Percentiles rank a stretch among this genome's conserved stretches.
Conservation (phyloP, 23 red algal genomes). For the Gracilaria caudata region DNA sequence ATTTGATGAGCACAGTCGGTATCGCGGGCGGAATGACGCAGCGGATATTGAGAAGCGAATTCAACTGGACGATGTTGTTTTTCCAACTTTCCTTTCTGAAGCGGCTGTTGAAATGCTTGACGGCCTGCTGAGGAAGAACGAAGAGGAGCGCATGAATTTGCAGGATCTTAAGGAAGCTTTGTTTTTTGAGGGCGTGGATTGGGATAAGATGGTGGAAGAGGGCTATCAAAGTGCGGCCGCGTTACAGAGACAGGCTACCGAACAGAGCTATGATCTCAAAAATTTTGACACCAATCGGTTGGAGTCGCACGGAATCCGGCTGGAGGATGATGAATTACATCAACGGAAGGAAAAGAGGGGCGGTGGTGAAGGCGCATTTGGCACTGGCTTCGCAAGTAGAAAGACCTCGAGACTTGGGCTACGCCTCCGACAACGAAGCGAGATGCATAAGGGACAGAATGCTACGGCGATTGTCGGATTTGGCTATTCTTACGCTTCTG, state of each 20-base stretch:
- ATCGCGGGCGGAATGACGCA: slow-evolving; percentile 7
- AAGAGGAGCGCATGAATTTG: slow-evolving; percentile 46
- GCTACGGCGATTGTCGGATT: slow-evolving; percentile 57
- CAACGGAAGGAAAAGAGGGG: neutral
- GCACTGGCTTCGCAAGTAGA: neutral
- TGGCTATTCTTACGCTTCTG: slow-evolving; percentile 14
- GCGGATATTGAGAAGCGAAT: slow-evolving; percentile 55
- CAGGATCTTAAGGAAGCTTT: slow-evolving; percentile 49
- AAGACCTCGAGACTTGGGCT: slow-evolving; percentile 21
- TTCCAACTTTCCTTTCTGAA: slow-evolving; percentile 22
- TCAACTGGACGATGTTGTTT: slow-evolving; percentile 29
- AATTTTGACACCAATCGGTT: slow-evolving; percentile 63
- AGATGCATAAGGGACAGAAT: slow-evolving; percentile 28
- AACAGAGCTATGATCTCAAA: neutral
- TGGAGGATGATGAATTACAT: slow-evolving; percentile 37
- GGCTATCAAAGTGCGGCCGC: slow-evolving; percentile 10
- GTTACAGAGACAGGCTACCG: neutral
- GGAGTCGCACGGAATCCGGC: slow-evolving; percentile 34
- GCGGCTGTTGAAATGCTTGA: slow-evolving; percentile 41
- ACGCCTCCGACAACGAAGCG: slow-evolving; percentile 4
- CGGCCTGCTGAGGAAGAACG: slow-evolving; percentile 38
- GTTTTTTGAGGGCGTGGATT: slow-evolving; percentile 53
- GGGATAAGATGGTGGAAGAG: slow-evolving; percentile 27
- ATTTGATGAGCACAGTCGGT: slow-evolving; percentile 38
- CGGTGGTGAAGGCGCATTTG: neutral